Evolutionary conservation across 164 flowering plant species (phyloP).

Genomic region (Annona squamosa): DNA sequence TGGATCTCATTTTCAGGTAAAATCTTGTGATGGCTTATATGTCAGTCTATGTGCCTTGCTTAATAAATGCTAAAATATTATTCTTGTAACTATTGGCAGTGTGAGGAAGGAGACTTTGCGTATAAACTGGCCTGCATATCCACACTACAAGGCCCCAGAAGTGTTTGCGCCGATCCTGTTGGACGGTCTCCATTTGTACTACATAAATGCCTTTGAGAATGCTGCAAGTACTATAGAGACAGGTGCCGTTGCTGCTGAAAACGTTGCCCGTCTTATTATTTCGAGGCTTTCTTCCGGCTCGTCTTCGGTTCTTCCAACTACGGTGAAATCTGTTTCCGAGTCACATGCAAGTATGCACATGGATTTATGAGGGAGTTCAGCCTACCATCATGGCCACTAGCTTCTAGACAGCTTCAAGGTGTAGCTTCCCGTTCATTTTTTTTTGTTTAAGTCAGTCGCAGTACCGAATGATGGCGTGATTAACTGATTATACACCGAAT

Average conservation of each 20-base stretch:
- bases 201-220: conserved; percentile 88
- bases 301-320: conserved; percentile 12
- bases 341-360: conserved; percentile 20
- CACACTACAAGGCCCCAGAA: conserved; percentile 79
- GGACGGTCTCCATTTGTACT: conserved; percentile 75
- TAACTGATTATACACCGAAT: too few species aligned
- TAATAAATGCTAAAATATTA: conserved; percentile 2
- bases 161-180: conserved; percentile 72
- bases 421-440: too few species aligned
- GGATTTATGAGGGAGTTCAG: conserved; percentile 33
- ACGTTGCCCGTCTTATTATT: conserved; percentile 78
- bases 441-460: too few species aligned
- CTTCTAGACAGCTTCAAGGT: too few species aligned
- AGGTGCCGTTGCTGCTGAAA: conserved; percentile 87
- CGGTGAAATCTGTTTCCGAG: conserved; percentile 19
- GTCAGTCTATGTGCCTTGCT: too few species aligned
- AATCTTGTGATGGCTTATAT: not conserved
- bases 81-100: conserved; percentile 27
- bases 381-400: too few species aligned
- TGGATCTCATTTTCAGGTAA: conserved; percentile 83
- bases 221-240: conserved; percentile 99
- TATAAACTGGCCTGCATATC: conserved; percentile 92
- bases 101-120: conserved; percentile 52
- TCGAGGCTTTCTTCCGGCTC: conserved; percentile 43
- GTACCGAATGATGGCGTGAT: too few species aligned